phyloP scores from a whole-genome alignment of 805 yeast species.

The Kodamaea kakaduensis region DNA sequence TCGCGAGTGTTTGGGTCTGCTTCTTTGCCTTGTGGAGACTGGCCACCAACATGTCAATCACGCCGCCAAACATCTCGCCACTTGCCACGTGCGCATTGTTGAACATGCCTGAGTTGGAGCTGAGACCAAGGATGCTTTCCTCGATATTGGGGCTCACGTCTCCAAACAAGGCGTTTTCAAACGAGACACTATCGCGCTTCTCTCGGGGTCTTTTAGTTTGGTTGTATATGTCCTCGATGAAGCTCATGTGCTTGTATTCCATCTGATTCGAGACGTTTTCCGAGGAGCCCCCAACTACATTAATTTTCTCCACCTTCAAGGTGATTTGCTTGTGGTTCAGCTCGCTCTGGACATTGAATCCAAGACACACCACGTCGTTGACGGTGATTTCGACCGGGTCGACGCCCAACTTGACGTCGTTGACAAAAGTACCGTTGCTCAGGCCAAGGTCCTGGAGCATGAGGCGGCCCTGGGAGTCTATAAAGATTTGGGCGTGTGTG shows the following conservation, averaged over 20 bases:
- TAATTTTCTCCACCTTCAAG: conserved; percentile 73
- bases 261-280: conserved; percentile 9
- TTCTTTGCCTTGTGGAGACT: conserved; percentile 56
- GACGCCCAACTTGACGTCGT: conserved; percentile 62
- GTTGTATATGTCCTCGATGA: conserved; percentile 30
- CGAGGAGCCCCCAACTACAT: conserved; percentile 42
- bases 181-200: conserved; percentile 15
- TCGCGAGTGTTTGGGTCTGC: conserved; percentile 52
- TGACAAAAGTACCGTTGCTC: conserved; percentile 92
- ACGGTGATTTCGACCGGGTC: conserved; percentile 61
- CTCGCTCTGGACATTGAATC: conserved; percentile 75
- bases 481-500: conserved; percentile 87
- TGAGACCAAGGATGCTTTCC: conserved; percentile 47
- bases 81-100: conserved; percentile 58
- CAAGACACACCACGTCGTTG: conserved; percentile 90
- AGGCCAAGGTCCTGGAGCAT: conserved; percentile 83
- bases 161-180: conserved; percentile 61
- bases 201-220: conserved; percentile 7
- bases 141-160: conserved; percentile 50
- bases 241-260: conserved; percentile 34
- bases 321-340: conserved; percentile 81
- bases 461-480: conserved; percentile 64
- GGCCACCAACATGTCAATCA: conserved; percentile 51
- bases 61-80: conserved; percentile 51
- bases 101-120: conserved; percentile 52